A percentile compares a stretch with the other conserved stretches of the same genome.
Conservation (phyloP, 2,329 filamentous ascomycete species). For the Metarhizium sp. region DNA sequence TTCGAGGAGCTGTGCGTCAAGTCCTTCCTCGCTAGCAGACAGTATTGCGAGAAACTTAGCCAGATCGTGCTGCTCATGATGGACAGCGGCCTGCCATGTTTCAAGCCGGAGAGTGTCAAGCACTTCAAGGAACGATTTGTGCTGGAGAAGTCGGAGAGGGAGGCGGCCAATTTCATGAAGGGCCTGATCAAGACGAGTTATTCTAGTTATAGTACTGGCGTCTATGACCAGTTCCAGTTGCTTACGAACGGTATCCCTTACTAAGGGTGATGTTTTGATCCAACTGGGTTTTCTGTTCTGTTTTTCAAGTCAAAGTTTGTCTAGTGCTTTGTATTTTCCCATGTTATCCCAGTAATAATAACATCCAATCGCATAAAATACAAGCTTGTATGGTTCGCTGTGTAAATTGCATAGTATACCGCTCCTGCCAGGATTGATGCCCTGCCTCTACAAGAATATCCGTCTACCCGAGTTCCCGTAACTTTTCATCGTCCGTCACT, state of each 20-base stretch:
- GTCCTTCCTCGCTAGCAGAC: constrained; percentile 80
- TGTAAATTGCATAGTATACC: not conserved
- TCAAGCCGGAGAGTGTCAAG: constrained; percentile 90
- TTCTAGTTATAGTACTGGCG: constrained; percentile 80
- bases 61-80: constrained; percentile 93
- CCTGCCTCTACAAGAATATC: too few species aligned
- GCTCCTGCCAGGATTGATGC: not conserved
- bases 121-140: constrained; percentile 93
- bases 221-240: constrained; percentile 97
- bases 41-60: constrained; percentile 78
- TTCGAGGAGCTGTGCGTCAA: constrained; percentile 97
- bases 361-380: not conserved
- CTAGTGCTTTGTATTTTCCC: not conserved
- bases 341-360: not conserved
- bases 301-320: not conserved
- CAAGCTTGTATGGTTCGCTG: not conserved
- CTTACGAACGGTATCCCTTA: constrained; percentile 97
- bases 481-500: not conserved
- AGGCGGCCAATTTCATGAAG: constrained; percentile 91
- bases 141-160: constrained; percentile 79
- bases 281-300: not conserved
- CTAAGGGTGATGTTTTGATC: constrained; percentile 28
- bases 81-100: constrained; percentile 91
- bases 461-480: not conserved
- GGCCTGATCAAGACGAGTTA: constrained; percentile 85